Evolutionary conservation across 176 grass and related monocot genomes (phyloP).

Genomic region (Zea luxurians): DNA sequence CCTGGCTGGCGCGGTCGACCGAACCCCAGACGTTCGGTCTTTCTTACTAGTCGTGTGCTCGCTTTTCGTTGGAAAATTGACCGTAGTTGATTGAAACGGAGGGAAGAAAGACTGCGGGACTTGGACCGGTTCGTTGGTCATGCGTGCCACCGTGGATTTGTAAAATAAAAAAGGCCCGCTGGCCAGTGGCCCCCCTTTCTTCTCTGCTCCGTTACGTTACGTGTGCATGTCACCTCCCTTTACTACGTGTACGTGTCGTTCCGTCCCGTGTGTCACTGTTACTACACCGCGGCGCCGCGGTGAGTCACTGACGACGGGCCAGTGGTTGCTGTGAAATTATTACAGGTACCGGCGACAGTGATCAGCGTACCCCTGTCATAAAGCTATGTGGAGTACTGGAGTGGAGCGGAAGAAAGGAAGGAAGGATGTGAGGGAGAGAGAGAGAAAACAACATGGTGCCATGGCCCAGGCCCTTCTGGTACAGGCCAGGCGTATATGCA

Average conservation of each 20-base stretch:
- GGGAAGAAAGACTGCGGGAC: neutral
- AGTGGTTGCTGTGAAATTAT: neutral
- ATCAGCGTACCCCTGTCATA: neutral
- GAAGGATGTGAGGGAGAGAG: no score
- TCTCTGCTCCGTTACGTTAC: neutral
- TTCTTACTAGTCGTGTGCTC: neutral
- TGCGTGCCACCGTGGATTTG: neutral
- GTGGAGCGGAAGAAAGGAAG: neutral
- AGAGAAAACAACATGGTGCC: neutral
- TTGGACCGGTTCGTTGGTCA: neutral
- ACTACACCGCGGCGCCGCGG: neutral
- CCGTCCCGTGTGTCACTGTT: constrained; percentile 13
- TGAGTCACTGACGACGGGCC: neutral
- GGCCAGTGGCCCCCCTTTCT: constrained; percentile 15
- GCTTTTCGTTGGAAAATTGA: constrained; percentile 24
- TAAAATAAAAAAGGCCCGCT: neutral
- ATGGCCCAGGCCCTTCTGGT: constrained; percentile 20
- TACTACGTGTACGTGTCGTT: neutral
- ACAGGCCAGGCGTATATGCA: neutral
- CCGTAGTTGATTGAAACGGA: neutral
- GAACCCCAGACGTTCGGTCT: no score
- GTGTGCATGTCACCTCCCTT: neutral
- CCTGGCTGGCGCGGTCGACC: no score
- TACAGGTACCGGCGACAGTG: neutral
- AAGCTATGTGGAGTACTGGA: constrained; percentile 4